Percentiles rank a stretch among this genome's conserved stretches.
Evolutionary conservation across 129 eudicot genomes (phyloP).

Genomic region (Pittosporum tobira): DNA sequence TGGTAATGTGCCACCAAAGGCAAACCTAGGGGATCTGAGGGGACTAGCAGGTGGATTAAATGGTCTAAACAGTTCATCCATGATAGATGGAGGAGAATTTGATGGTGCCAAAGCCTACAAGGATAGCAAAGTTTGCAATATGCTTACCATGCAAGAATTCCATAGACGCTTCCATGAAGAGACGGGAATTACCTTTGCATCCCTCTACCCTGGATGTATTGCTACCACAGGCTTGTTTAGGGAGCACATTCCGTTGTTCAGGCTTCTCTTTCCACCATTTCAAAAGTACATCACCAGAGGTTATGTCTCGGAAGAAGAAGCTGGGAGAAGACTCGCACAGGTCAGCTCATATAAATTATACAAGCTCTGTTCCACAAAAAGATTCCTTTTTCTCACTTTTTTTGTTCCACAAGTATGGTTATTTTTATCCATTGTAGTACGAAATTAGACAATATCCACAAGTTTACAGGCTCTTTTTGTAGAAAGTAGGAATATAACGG

Average conservation of each 20-base stretch:
- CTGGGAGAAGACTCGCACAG: slow-evolving; percentile 89
- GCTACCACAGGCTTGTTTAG: slow-evolving; percentile 87
- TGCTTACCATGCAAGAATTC: slow-evolving; percentile 98
- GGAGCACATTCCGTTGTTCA: slow-evolving; percentile 69
- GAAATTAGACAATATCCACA: no score
- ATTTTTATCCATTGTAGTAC: no score
- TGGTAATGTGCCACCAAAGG: slow-evolving; percentile 96
- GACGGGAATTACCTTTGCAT: slow-evolving; percentile 62
- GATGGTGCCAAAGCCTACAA: slow-evolving; percentile 97
- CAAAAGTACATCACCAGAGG: slow-evolving; percentile 94
- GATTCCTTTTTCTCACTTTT: no score
- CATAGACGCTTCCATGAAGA: slow-evolving; percentile 81
- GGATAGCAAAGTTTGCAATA: slow-evolving; percentile 97
- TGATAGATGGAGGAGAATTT: slow-evolving; percentile 94
- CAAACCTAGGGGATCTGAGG: slow-evolving; percentile 81
- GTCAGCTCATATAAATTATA: slow-evolving; percentile 21
- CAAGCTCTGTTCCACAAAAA: no score
- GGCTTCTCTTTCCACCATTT: slow-evolving; percentile 80
- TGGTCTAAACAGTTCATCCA: slow-evolving; percentile 63
- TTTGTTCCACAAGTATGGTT: no score
- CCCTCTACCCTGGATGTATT: slow-evolving; percentile 85
- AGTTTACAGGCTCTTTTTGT: no score
- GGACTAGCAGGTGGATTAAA: slow-evolving; percentile 79
- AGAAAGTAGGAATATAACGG: no score
- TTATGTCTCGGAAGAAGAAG: slow-evolving; percentile 90